These are phyloP conservation scores for Trichoderma endophyticum DNA, from an alignment of 2,329 filamentous ascomycete genomes.

Conservation along the genomic window DNA sequence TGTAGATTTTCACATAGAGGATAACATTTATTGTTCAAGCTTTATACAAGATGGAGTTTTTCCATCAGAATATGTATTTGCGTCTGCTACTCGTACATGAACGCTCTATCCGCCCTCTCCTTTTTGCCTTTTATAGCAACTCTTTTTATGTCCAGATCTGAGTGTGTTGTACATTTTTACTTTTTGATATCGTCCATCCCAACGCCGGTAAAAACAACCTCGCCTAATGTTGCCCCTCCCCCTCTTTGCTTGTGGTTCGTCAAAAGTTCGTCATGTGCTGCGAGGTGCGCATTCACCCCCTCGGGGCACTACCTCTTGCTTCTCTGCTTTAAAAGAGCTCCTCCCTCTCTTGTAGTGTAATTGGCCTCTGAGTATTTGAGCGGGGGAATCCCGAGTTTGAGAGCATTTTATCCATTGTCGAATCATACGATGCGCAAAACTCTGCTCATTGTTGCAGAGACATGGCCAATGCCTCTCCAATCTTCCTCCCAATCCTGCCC, in stretches of 20 bases:
- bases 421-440: neutral
- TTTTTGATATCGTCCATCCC: neutral
- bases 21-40: neutral
- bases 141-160: neutral
- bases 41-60: neutral
- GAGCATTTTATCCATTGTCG: neutral
- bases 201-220: neutral
- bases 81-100: conserved; percentile 1
- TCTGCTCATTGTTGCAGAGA: neutral
- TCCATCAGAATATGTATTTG: neutral
- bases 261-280: neutral
- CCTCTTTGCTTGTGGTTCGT: neutral
- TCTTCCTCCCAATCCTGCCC: neutral
- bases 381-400: neutral
- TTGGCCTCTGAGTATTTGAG: neutral
- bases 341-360: neutral
- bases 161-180: conserved; percentile 6
- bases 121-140: neutral
- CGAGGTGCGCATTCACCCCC: neutral
- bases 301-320: neutral
- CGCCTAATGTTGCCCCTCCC: neutral
- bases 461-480: neutral
- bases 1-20: neutral
- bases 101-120: neutral
- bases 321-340: neutral